Evolutionary conservation across 352 stramenopile genomes (phyloP).

Genomic region (Pythium rishiriense): DNA sequence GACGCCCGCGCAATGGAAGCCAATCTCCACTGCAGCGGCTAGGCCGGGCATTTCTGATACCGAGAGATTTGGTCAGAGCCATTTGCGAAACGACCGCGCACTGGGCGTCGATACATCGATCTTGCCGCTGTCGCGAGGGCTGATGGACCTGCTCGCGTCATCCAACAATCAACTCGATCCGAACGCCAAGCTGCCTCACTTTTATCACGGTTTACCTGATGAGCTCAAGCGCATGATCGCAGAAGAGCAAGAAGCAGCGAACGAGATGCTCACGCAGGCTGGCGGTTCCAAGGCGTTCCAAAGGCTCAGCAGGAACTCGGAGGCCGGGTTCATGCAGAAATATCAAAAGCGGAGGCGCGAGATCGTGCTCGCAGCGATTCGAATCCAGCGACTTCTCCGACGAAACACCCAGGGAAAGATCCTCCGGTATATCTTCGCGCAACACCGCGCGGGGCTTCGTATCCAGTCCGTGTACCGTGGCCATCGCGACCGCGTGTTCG

Average conservation of each 20-base stretch:
- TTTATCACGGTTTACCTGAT: constrained; percentile 71
- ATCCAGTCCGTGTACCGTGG: constrained; percentile 67
- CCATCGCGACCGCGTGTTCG: constrained; percentile 49
- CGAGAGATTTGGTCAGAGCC: constrained; percentile 54
- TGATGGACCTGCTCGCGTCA: constrained; percentile 27
- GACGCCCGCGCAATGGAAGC: constrained; percentile 47
- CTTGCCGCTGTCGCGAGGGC: constrained; percentile 24
- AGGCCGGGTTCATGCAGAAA: constrained; percentile 51
- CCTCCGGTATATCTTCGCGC: constrained; percentile 40
- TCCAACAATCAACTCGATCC: constrained; percentile 43
- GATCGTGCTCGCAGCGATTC: constrained; percentile 40
- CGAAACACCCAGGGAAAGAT: constrained; percentile 47
- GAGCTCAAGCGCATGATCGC: constrained; percentile 77
- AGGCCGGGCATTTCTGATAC: constrained; percentile 30
- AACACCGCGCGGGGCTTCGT: constrained; percentile 44
- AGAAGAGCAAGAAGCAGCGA: constrained; percentile 44
- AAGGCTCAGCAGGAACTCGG: constrained; percentile 59
- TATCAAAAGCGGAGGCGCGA: constrained; percentile 62
- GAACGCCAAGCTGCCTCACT: constrained; percentile 49
- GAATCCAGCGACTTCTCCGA: constrained; percentile 57
- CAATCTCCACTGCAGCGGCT: neutral
- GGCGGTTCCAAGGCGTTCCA: constrained; percentile 21
- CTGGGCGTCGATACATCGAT: constrained; percentile 36
- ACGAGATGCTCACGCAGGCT: neutral
- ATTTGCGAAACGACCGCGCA: constrained; percentile 51